Evolutionary conservation across 1,284 basidiomycete species (phyloP).

Genomic region (Cryptococcus sp.): DNA sequence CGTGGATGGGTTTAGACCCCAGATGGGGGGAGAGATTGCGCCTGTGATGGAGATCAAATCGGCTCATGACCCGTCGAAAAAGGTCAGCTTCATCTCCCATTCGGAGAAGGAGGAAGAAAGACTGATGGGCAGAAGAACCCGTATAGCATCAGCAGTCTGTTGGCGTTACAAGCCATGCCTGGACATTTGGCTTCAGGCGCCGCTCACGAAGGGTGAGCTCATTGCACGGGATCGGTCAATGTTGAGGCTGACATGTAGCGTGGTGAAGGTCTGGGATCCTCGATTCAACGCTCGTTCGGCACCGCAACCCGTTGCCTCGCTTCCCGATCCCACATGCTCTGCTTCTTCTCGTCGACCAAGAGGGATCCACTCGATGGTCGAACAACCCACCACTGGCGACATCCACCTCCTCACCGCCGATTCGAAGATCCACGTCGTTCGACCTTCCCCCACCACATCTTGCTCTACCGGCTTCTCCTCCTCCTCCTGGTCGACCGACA

Average conservation of each 20-base stretch:
- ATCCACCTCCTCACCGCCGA: conserved; percentile 37
- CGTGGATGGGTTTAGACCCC: conserved; percentile 25
- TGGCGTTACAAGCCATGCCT: conserved; percentile 39
- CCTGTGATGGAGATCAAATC: conserved; percentile 29
- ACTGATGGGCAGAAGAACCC: conserved; percentile 19
- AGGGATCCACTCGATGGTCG: conserved; percentile 36
- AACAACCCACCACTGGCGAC: conserved; percentile 36
- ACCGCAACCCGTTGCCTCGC: conserved; percentile 14
- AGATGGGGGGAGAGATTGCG: conserved; percentile 15
- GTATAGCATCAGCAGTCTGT: conserved; percentile 39
- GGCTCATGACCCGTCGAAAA: conserved; percentile 23
- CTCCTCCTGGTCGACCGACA: conserved; percentile 6
- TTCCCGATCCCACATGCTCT: conserved; percentile 34
- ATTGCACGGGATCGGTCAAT: no score
- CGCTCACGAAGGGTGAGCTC: conserved; percentile 42
- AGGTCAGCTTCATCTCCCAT: background rate
- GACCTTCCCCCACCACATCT: no score
- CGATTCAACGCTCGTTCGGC: conserved; percentile 27
- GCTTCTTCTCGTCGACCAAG: conserved; percentile 26
- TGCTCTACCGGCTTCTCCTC: no score
- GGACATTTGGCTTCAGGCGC: conserved; percentile 44
- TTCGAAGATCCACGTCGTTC: conserved; percentile 35
- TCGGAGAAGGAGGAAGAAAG: no score
- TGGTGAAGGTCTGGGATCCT: conserved; percentile 48
- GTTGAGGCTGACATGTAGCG: conserved; percentile 17